Base-by-base conservation (phyloP, 352 stramenopile species). In the Phytophthora litchii region DNA sequence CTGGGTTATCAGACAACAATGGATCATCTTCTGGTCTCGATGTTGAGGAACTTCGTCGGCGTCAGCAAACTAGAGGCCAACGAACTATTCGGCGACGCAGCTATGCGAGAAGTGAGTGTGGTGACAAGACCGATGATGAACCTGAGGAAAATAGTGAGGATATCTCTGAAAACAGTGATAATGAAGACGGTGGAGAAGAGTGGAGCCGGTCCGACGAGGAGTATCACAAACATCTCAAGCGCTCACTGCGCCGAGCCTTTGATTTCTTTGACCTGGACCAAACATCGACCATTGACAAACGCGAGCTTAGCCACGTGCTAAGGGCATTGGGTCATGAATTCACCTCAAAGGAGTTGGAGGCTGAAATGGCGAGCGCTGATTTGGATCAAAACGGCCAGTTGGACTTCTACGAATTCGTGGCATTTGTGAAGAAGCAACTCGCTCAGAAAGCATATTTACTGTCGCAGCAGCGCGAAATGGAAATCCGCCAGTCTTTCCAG, bases 241-340 rank as follows among this genome's bases (percentile, higher is more conserved):
- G 59, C 16, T 79, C 81, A 1, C 56, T 91, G 12, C 75, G 75
- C 3, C 72, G 76, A 44, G 84, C 78, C 12, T 94, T 92, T 41
- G 82, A 92, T 35, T 92, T 92, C 34, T 94, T 90, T 43, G 84
- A 94, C 38, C 52, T 86, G 4, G 78, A 94, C 31, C 76, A 81
- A 20, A 92, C 70, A 14, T 74, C 76, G 13, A 81, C 75, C 1
- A 94, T 94, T 14, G 81, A 89, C 32, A 89, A 88, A 42, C 67
- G 70, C 11, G 83, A 92, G 43, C 58, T 94, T 14, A 72, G 61
- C 9, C 78, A 89, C 29, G 78, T 94, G 1, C 57, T 94, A 3
- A 74, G 79, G 20, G 84, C 82, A 1, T 54, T 94, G 9, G 84
- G 80, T 1, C 74, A 94, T 50, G 82, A 94, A 35, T 83, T 92